Evolutionary conservation across 2,329 filamentous ascomycete genomes (phyloP), one percentile per base, ranked within the genome.

Genomic region (Leptographium galeiforme): DNA sequence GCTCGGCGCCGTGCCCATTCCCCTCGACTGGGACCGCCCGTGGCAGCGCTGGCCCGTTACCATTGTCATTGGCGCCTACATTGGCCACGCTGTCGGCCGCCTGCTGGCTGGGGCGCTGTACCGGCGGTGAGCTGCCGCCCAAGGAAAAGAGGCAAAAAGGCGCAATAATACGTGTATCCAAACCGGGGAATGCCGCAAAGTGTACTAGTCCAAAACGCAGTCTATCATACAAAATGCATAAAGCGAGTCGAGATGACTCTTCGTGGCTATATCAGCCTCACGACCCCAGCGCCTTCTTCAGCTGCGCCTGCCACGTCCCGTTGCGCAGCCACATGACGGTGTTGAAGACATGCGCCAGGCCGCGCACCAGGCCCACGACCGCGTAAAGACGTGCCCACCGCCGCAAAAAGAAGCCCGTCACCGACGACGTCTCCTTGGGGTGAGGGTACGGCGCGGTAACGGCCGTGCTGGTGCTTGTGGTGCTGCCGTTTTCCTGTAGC

Each of bases 21-120:
- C 93, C 2, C 72, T 98, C 60, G 93, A 98, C 67, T 97, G 91
- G 91, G 93, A 98, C 67, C 82, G 93, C n/a, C 89, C 95, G 61
- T 98, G 93, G 93, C 93, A 98, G 78, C 87, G 85, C 67, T 98
- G 91, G 87, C 93, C 93, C 0, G 84, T 97, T 48, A 98, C 93
- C 0, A 86, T 98, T 55, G 70, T 97, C 6, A 82, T 79, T 2
- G 93, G 93, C 3, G 75, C 86, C 18, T 97, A 95, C 67, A 69
- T 80, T 7, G 93, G 93, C 1, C 89, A 87, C 67, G 74, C 80
- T 1, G 59, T 87, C 13, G 89, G 89, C 1, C 84, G 85, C 64
- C 62, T 80, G 53, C 58, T 81, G 18, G 82, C 83, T 0, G 77
- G 77, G 3, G 71, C 68, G 11, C 32, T 32, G 39, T 25, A 25